Conservation (phyloP, 2,329 filamentous ascomycete genomes). For the Cordyceps javanica region DNA sequence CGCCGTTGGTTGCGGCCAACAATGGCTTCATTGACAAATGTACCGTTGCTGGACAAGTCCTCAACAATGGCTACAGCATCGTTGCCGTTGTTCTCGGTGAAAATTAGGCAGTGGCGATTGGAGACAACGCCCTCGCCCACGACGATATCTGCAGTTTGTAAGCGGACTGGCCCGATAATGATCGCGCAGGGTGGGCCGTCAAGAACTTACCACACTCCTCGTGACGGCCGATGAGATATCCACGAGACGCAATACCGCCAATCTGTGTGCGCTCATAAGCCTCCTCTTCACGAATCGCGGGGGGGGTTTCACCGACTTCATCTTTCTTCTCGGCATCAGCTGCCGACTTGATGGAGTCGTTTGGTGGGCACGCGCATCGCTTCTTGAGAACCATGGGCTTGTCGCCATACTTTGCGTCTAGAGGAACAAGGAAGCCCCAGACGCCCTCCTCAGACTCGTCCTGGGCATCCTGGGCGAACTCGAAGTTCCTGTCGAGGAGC, state of each 20-base stretch:
- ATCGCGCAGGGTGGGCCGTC: neutral
- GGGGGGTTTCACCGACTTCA: slow-evolving; percentile 32
- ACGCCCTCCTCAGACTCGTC: slow-evolving; percentile 81
- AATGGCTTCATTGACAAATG: slow-evolving; percentile 87
- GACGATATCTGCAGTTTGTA: slow-evolving; percentile 50
- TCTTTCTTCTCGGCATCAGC: slow-evolving; percentile 34
- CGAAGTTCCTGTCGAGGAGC: slow-evolving; percentile 64
- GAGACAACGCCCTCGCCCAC: slow-evolving; percentile 76
- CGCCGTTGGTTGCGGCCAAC: slow-evolving; percentile 88
- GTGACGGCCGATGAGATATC: slow-evolving; percentile 88
- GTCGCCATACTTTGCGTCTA: slow-evolving; percentile 62
- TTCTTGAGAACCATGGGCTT: slow-evolving; percentile 68
- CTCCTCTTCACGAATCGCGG: slow-evolving; percentile 48
- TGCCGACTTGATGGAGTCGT: slow-evolving; percentile 36
- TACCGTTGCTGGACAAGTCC: slow-evolving; percentile 92
- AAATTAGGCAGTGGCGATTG: slow-evolving; percentile 73
- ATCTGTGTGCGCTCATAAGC: slow-evolving; percentile 57
- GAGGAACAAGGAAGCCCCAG: slow-evolving; percentile 89
- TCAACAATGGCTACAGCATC: slow-evolving; percentile 72
- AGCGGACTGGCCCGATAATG: neutral
- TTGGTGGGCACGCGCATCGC: slow-evolving; percentile 61
- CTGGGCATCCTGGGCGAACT: slow-evolving; percentile 73
- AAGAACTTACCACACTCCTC: slow-evolving; percentile 75
- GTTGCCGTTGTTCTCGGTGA: slow-evolving; percentile 52
- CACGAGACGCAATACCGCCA: slow-evolving; percentile 61